Percentiles rank a stretch among this genome's conserved stretches.
Evolutionary conservation across 192 early-diverging fungal genomes (phyloP).

Genomic region (Backusella luteola): DNA sequence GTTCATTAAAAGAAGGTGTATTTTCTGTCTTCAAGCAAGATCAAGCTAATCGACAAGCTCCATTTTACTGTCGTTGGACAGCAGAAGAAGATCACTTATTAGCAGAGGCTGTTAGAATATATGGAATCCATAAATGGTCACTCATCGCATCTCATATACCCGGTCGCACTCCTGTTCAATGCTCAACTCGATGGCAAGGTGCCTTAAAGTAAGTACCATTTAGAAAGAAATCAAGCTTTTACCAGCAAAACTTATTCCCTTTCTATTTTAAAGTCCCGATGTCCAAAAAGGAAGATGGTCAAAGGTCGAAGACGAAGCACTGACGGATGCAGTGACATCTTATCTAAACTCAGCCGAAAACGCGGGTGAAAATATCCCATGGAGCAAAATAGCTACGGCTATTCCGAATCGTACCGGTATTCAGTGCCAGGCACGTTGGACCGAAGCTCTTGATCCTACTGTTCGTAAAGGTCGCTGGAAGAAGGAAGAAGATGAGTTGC

Average conservation of each 20-base stretch:
- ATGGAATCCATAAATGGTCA: conserved; percentile 41
- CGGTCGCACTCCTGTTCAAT: conserved; percentile 37
- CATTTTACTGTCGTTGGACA: conserved; percentile 40
- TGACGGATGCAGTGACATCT: conserved; percentile 11
- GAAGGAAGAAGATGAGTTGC: conserved; percentile 44
- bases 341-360: conserved; percentile 2
- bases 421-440: conserved; percentile 57
- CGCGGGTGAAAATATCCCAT: conserved; percentile 19
- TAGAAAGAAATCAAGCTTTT: neutral
- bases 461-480: conserved; percentile 53
- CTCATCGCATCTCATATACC: conserved; percentile 33
- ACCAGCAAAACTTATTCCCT: neutral
- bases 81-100: conserved; percentile 35
- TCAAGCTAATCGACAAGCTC: conserved; percentile 20
- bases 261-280: conserved; percentile 13
- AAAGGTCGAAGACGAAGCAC: conserved; percentile 22
- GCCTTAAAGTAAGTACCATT: conserved; percentile 31
- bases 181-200: conserved; percentile 39
- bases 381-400: conserved; percentile 35
- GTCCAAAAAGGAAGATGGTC: conserved; percentile 30
- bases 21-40: conserved; percentile 30
- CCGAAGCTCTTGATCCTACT: conserved; percentile 51
- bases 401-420: conserved; percentile 51
- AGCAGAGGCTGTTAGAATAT: conserved; percentile 26
- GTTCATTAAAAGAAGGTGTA: conserved; percentile 9